Evolutionary conservation across 2,329 filamentous ascomycete species (phyloP).

Genomic region (Botrytis porri): DNA sequence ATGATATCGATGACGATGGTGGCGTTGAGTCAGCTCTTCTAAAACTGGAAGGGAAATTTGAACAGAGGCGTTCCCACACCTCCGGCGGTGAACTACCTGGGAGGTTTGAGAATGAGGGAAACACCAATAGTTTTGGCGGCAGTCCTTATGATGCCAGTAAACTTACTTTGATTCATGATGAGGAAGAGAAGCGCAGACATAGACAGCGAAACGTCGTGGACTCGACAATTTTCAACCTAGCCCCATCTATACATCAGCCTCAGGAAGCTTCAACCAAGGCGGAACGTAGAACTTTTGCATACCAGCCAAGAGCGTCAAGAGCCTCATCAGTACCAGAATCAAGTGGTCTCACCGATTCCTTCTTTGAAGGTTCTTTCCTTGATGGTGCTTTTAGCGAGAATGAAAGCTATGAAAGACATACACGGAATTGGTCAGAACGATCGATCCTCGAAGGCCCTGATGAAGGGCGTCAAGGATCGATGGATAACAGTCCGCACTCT

Average conservation of each 20-base stretch:
- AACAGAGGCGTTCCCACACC: constrained; percentile 46
- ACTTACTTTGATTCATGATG: constrained; percentile 25
- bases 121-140: constrained; percentile 34
- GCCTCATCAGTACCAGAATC: constrained; percentile 46
- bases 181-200: constrained; percentile 48
- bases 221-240: constrained; percentile 39
- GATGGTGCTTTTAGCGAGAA: constrained; percentile 62
- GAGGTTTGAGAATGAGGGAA: constrained; percentile 17
- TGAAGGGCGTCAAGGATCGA: constrained; percentile 34
- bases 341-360: constrained; percentile 68
- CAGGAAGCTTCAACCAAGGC: constrained; percentile 23
- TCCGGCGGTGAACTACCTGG: constrained; percentile 24
- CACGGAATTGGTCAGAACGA: constrained; percentile 52
- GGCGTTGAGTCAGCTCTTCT: constrained; percentile 89
- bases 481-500: constrained; percentile 32
- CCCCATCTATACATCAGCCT: constrained; percentile 29
- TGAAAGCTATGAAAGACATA: constrained; percentile 40
- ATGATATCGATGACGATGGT: constrained; percentile 74
- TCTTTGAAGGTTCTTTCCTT: constrained; percentile 72
- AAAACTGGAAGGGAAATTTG: constrained; percentile 86
- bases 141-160: constrained; percentile 30
- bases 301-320: constrained; percentile 31
- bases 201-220: constrained; percentile 47
- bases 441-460: constrained; percentile 54
- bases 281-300: constrained; percentile 34